A percentile compares a stretch with the other conserved stretches of the same genome.
These are phyloP conservation scores for Neofusicoccum kwambonambiense DNA, from an alignment of 2,329 filamentous ascomycete genomes.

Conservation along the genomic window DNA sequence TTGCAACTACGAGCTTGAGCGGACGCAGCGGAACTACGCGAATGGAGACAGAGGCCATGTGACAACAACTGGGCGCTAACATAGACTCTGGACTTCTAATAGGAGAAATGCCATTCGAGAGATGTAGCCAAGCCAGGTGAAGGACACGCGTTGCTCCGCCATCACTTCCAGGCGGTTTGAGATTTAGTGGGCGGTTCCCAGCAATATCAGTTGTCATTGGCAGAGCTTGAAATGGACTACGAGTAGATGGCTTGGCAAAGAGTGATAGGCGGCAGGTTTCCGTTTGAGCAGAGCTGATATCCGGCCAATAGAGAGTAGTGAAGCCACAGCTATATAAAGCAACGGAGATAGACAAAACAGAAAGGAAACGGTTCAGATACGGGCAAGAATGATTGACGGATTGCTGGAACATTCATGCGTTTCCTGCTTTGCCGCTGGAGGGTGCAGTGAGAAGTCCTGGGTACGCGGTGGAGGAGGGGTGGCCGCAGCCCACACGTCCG, in stretches of 20 bases:
- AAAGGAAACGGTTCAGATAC: background rate
- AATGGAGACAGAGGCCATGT: too few species aligned
- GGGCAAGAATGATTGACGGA: background rate
- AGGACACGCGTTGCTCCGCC: background rate
- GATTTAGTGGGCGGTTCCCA: background rate
- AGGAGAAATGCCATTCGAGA: too few species aligned
- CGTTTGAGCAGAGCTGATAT: background rate
- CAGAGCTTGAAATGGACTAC: background rate
- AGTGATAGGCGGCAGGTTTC: background rate
- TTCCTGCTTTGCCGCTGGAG: background rate
- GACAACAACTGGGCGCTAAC: too few species aligned
- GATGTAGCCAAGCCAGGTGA: too few species aligned
- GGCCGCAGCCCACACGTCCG: background rate
- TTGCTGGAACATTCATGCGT: background rate
- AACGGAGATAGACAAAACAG: slow-evolving; percentile 5
- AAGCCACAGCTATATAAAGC: background rate
- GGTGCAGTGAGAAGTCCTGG: background rate
- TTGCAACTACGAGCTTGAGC: too few species aligned
- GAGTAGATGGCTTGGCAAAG: background rate
- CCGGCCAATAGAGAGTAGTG: background rate
- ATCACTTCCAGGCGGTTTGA: background rate
- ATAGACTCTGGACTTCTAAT: too few species aligned
- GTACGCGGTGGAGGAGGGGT: background rate
- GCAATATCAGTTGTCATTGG: background rate
- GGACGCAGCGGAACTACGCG: too few species aligned